These are phyloP conservation scores for Bipolaris sorokiniana DNA, from an alignment of 2,329 filamentous ascomycete genomes.

Conservation along the genomic window DNA sequence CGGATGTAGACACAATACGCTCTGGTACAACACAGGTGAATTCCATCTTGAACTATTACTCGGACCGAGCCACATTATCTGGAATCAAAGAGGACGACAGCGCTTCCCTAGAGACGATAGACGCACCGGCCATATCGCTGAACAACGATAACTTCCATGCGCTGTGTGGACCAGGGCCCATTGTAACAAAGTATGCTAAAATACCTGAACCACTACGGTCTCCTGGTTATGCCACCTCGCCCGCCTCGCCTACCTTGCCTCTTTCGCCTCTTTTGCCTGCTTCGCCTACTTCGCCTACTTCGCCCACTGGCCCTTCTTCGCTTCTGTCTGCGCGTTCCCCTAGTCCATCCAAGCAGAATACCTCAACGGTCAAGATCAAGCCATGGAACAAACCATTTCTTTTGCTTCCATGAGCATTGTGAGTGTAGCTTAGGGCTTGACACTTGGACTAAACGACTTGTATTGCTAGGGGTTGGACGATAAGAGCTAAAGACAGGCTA, in stretches of 20 bases:
- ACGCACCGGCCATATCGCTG: slow-evolving; percentile 16
- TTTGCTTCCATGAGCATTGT: slow-evolving; percentile 33
- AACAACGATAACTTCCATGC: slow-evolving; percentile 25
- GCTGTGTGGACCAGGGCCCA: slow-evolving; percentile 22
- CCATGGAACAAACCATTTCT: slow-evolving; percentile 44
- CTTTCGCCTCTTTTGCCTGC: slow-evolving; percentile 1
- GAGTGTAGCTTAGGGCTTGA: neutral
- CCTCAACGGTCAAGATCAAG: slow-evolving; percentile 26
- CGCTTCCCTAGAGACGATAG: slow-evolving; percentile 37
- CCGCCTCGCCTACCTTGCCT: slow-evolving; percentile 2
- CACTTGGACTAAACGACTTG: slow-evolving; percentile 12
- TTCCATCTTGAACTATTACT: slow-evolving; percentile 43
- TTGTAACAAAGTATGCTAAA: slow-evolving; percentile 26
- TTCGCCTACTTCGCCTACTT: slow-evolving; percentile 1
- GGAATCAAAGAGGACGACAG: slow-evolving; percentile 41
- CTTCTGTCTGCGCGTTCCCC: slow-evolving; percentile 21
- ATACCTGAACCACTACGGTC: slow-evolving; percentile 16
- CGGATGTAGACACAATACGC: slow-evolving; percentile 42
- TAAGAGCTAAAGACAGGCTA: neutral
- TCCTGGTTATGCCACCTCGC: neutral
- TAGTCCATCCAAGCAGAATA: slow-evolving; percentile 22
- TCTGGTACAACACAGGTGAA: slow-evolving; percentile 32
- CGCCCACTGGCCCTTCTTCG: slow-evolving; percentile 9
- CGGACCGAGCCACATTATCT: slow-evolving; percentile 38
- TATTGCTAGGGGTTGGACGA: neutral